Base-by-base conservation (phyloP, 2,329 filamentous ascomycete species). In the Penicillium olsonii region DNA sequence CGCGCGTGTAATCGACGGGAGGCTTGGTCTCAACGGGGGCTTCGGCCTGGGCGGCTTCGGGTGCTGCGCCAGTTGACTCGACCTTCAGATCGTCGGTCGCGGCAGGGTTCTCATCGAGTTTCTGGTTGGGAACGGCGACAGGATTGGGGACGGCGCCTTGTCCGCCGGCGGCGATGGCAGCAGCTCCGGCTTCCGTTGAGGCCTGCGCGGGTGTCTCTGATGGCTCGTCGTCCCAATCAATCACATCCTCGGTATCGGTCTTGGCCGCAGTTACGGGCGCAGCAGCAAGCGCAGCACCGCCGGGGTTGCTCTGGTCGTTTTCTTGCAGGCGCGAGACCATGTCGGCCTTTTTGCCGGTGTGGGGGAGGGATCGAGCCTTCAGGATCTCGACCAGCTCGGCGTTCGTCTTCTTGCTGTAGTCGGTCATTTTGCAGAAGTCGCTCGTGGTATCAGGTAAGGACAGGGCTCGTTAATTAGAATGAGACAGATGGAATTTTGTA, bases 401-500 rank as follows among this genome's bases (percentile, higher is more conserved):
- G 45, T 77, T 76, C 43, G 75, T 78, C 63, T 77, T 77, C 57
- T 77, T 78, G 53, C 68, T 65, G 68, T 78, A 78, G 52, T 78
- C 75, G 50, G 69, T 65, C 71, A 73, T 74, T 37, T 54, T 58
- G 59, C 42, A 50, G 40, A 17, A 35, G 20, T 24, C 8, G 33
- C 17, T 14, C 9, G 42, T 11, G 24, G 26, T 15, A 19, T 22
- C 18, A 20, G 12, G 24, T 44, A 22, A 26, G 22, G 26, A 18
- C 5, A 31, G 8, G n/a, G 11, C 3, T 27, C 1, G 26, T 20
- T 20, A 2, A 15, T n/a, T 4, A 27, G 22, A 2, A n/a, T 22
- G 17, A 29, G 10, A n/a, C n/a, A n/a, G n/a, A n/a, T n/a, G n/a
- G n/a, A n/a, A n/a, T n/a, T n/a, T 31, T 14, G 29, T 31, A 31